These are phyloP conservation scores for Chlorella sorokiniana DNA, from an alignment of 139 green algal genomes.

Conservation along the genomic window DNA sequence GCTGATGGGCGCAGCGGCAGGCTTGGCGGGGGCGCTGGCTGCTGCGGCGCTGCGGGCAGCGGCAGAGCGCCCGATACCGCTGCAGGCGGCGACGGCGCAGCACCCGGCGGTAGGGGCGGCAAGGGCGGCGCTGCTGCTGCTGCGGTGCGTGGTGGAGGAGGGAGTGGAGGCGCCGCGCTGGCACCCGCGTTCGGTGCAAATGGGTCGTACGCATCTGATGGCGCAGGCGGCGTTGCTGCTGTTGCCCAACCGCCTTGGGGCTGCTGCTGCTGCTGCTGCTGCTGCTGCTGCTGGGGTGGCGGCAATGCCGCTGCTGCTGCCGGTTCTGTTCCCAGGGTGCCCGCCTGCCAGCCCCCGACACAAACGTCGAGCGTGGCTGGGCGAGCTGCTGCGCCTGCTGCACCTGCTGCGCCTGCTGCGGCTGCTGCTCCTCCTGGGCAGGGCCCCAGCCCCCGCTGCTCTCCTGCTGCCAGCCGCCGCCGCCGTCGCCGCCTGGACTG, in stretches of 20 bases:
- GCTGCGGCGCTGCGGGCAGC: background rate
- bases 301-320: background rate
- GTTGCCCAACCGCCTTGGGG: background rate
- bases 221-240: background rate
- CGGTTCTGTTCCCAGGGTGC: background rate
- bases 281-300: background rate
- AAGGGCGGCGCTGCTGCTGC: background rate
- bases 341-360: slow-evolving; percentile 26
- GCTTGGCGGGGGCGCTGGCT: background rate
- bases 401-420: background rate
- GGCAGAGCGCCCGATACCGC: background rate
- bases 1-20: background rate
- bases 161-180: background rate
- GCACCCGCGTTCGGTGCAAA: background rate
- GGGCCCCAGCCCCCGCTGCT: background rate
- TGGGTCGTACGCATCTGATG: background rate
- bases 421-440: background rate
- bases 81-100: background rate
- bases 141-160: too few species aligned
- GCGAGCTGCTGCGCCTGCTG: background rate
- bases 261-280: slow-evolving; percentile 17
- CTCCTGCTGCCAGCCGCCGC: slow-evolving; percentile 1
- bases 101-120: background rate
- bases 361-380: slow-evolving; percentile 12
- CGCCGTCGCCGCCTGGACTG: background rate